Evolutionary conservation across 2,329 filamentous ascomycete species (phyloP).

Genomic region (Fusarium coicis): DNA sequence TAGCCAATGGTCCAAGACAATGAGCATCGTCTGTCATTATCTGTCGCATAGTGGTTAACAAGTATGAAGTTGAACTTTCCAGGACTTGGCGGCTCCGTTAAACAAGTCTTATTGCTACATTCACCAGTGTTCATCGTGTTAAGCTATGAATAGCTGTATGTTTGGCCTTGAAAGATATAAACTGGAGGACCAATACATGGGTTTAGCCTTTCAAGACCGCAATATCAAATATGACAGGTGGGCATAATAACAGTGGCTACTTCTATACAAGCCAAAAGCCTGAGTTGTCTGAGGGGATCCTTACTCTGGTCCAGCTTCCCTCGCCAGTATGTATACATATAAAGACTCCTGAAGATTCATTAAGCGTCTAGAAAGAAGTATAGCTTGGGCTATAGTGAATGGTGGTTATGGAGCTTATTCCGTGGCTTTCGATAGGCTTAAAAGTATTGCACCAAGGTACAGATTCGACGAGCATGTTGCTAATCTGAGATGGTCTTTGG

Average conservation of each 20-base stretch:
- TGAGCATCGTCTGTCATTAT: accelerated
- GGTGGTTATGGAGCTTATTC: not conserved
- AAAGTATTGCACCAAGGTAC: not conserved
- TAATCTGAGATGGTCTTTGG: no score
- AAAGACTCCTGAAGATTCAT: not conserved
- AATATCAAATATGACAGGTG: no score
- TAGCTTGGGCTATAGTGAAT: not conserved
- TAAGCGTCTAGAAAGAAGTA: no score
- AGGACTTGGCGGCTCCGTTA: accelerated
- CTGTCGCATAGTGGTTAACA: accelerated
- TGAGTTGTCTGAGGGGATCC: not conserved
- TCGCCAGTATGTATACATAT: not conserved
- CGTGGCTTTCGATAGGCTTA: accelerated
- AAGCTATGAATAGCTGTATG: not conserved
- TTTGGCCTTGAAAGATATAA: not conserved
- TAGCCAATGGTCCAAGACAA: accelerated
- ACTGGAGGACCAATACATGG: not conserved
- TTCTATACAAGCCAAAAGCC: no score
- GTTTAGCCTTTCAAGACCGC: no score
- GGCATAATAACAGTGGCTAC: not conserved
- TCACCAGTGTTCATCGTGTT: no score
- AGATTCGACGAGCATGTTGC: accelerated
- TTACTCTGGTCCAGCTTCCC: not conserved
- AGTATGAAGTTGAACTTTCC: not conserved
- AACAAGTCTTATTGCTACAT: not conserved